Conservation (phyloP, 1,139 yeast genomes). For the Candida sanyaensis region DNA sequence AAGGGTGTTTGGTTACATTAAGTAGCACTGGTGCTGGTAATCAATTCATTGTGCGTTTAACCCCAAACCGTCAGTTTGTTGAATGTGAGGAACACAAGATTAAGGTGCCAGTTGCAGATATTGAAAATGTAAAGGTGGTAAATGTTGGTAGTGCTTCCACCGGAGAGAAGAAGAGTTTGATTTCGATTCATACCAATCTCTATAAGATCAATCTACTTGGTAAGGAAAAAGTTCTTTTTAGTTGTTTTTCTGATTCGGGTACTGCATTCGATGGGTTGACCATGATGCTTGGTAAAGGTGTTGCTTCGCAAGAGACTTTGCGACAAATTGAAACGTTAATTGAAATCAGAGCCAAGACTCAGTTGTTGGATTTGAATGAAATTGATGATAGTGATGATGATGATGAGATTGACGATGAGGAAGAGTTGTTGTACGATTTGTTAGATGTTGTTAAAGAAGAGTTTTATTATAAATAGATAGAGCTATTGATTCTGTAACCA, state of each 20-base stretch:
- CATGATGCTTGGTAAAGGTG: constrained; percentile 48
- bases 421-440: constrained; percentile 30
- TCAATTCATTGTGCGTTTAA: neutral
- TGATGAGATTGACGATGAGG: constrained; percentile 43
- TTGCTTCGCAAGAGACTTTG: constrained; percentile 59
- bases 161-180: constrained; percentile 24
- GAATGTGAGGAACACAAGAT: constrained; percentile 1
- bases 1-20: constrained; percentile 1
- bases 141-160: constrained; percentile 3
- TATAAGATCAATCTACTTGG: constrained; percentile 54
- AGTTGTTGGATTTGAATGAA: constrained; percentile 52
- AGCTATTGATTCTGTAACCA: constrained; percentile 6
- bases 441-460: constrained; percentile 31
- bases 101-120: constrained; percentile 2
- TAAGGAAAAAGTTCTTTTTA: constrained; percentile 43
- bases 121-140: constrained; percentile 1
- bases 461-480: constrained; percentile 39
- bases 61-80: constrained; percentile 2
- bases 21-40: constrained; percentile 1
- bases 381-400: constrained; percentile 25
- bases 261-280: constrained; percentile 81
- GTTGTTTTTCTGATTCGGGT: constrained; percentile 70
- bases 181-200: constrained; percentile 54
- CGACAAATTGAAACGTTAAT: constrained; percentile 58
- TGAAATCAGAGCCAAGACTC: constrained; percentile 65